Percentiles rank a stretch among this genome's conserved stretches.
phyloP scores from a whole-genome alignment of 2,329 filamentous ascomycete species.

The Fusarium clavum region DNA sequence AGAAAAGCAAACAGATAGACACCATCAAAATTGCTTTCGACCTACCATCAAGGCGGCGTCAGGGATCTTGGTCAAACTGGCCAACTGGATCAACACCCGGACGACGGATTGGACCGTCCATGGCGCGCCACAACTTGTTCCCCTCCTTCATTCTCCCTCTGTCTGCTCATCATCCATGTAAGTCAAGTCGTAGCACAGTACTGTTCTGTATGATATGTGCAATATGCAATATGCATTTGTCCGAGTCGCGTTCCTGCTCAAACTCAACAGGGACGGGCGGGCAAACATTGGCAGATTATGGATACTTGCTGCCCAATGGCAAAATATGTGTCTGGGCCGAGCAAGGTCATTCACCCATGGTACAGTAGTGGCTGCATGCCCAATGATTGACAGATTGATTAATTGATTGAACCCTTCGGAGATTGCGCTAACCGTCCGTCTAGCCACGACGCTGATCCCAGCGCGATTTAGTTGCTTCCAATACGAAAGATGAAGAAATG shows the following conservation, averaged over 20 bases:
- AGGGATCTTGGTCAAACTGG: slow-evolving; percentile 49
- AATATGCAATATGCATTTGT: slow-evolving; percentile 14
- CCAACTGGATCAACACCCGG: slow-evolving; percentile 60
- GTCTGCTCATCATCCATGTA: slow-evolving; percentile 21
- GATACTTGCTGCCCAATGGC: slow-evolving; percentile 54
- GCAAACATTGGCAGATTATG: slow-evolving; percentile 24
- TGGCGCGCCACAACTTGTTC: slow-evolving; percentile 28
- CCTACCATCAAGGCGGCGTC: slow-evolving; percentile 26
- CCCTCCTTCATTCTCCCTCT: slow-evolving; percentile 16
- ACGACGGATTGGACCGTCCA: slow-evolving; percentile 52
- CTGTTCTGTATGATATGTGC: background rate
- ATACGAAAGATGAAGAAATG: slow-evolving; percentile 35
- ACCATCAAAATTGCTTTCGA: slow-evolving; percentile 23
- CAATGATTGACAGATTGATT: slow-evolving; percentile 19
- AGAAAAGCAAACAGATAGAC: slow-evolving; percentile 24
- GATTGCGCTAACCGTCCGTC: slow-evolving; percentile 31
- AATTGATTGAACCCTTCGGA: slow-evolving; percentile 28
- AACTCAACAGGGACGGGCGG: slow-evolving; percentile 3
- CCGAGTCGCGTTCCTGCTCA: slow-evolving; percentile 15
- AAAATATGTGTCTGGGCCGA: slow-evolving; percentile 13
- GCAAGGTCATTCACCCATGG: slow-evolving; percentile 8
- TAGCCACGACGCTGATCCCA: slow-evolving; percentile 20
- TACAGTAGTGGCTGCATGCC: slow-evolving; percentile 21
- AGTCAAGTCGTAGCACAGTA: background rate
- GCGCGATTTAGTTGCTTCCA: slow-evolving; percentile 16